phyloP scores from a whole-genome alignment of 441 rosid species.

The Populus tomentosa region DNA sequence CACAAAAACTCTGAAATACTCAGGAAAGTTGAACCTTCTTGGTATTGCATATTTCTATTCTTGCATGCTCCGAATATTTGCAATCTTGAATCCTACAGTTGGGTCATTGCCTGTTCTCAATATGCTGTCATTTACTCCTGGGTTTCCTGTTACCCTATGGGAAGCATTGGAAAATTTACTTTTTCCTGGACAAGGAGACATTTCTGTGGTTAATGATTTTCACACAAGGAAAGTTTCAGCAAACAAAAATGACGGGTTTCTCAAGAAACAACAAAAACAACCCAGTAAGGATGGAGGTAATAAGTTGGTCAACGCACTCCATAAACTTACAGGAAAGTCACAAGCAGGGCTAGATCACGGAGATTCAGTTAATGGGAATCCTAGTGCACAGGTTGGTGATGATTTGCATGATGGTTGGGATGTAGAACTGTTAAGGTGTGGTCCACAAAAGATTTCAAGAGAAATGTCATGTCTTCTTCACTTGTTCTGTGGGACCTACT shows the following conservation, averaged over 20 bases:
- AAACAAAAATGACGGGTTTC: constrained; percentile 32
- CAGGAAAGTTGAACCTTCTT: constrained; percentile 51
- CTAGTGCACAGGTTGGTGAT: constrained; percentile 38
- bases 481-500: constrained; percentile 86
- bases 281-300: constrained; percentile 54
- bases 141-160: constrained; percentile 72
- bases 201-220: constrained; percentile 19
- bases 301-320: constrained; percentile 70
- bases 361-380: constrained; percentile 35
- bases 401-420: constrained; percentile 63
- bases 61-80: constrained; percentile 74
- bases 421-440: constrained; percentile 61
- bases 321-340: constrained; percentile 76
- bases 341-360: constrained; percentile 34
- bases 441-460: constrained; percentile 72
- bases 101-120: constrained; percentile 87
- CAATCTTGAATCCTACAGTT: constrained; percentile 51
- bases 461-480: constrained; percentile 77
- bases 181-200: constrained; percentile 34
- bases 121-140: constrained; percentile 89
- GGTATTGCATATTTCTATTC: constrained; percentile 84
- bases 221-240: constrained; percentile 30
- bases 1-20: constrained; percentile 24
- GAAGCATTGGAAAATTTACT: constrained; percentile 53
- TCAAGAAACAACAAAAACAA: constrained; percentile 50